Percentiles rank a stretch among this genome's conserved stretches.
phyloP scores from a whole-genome alignment of 1,284 basidiomycete genomes.

The Cutaneotrichosporon dermatis region DNA sequence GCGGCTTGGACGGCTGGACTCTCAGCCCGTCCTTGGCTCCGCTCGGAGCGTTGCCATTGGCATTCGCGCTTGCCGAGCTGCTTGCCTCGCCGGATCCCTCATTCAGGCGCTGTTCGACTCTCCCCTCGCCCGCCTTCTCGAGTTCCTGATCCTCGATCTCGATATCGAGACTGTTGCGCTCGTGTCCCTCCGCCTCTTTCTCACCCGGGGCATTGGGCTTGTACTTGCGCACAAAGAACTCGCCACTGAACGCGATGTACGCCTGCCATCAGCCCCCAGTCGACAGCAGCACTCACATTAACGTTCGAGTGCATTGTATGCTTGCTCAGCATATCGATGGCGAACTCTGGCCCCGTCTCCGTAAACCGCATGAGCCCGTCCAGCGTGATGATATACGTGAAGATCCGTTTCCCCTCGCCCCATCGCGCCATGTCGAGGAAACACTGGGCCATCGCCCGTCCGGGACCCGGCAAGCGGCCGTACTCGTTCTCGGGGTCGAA shows the following conservation, averaged over 20 bases:
- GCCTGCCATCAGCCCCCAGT: constrained; percentile 20
- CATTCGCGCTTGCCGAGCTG: too few relatives aligned
- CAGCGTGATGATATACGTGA: constrained; percentile 54
- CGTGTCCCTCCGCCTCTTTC: constrained; percentile 4
- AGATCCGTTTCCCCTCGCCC: constrained; percentile 51
- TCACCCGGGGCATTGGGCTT: constrained; percentile 20
- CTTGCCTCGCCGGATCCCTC: background rate
- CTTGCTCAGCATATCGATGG: constrained; percentile 54
- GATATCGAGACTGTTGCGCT: constrained; percentile 10
- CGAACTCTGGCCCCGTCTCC: constrained; percentile 55
- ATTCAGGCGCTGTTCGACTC: background rate
- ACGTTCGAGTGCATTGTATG: constrained; percentile 57
- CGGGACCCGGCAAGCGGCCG: constrained; percentile 39
- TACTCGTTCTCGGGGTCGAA: constrained; percentile 50
- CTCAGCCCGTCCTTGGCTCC: background rate
- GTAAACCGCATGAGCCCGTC: constrained; percentile 54
- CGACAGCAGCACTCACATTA: constrained; percentile 31
- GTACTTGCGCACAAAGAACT: constrained; percentile 31
- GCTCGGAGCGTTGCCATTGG: too few relatives aligned
- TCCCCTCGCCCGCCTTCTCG: background rate
- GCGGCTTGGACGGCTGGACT: background rate
- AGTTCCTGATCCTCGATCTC: constrained; percentile 1
- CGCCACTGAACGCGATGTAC: constrained; percentile 43
- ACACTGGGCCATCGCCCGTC: constrained; percentile 31
- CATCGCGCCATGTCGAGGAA: constrained; percentile 53